Base-by-base conservation (phyloP, 2,329 filamentous ascomycete species). In the Hirsutella rhossiliensis region DNA sequence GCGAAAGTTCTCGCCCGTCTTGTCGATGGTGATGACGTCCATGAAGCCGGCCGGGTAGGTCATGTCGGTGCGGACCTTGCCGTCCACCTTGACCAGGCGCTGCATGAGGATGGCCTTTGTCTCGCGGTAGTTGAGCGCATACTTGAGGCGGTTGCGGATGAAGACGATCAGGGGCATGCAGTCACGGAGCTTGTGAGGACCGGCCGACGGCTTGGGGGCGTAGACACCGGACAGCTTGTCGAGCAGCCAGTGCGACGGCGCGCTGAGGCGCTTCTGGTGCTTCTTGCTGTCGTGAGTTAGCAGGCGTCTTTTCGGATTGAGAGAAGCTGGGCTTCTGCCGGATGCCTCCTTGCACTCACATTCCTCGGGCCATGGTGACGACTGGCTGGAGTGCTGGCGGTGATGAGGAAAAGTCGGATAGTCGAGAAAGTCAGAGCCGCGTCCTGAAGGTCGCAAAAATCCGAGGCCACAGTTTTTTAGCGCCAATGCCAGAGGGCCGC, bases 1-100 rank as follows among this genome's bases (percentile, higher is more conserved):
- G 61, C 92, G 90, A 87, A 98, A 98, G 85, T 95, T 86, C 84
- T 98, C 92, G 82, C 89, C 89, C 49, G 92, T 98, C 87, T 98
- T 98, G 75, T 98, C 92, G 68, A 98, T 94, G 64, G 78, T 77
- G 78, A 98, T 96, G 67, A 98, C 92, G 69, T 98, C 92, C 92
- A 97, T 97, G 82, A 94, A 96, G 63, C 92, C 92, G 57, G 92
- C 77, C 61, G 92, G 92, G 84, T 86, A 98, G 75, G 89, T 98
- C 63, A 80, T 76, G 75, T 98, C 92, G 72, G 92, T 98, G 76
- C 92, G 90, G 75, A 98, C 88, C 80, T 98, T 98, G 79, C 83
- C 84, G 69, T 98, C 92, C 66, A 98, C 92, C 84, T 97, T 96
- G 85, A 98, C 80, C 61, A 97, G 84, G 69, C 92, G 90, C 82